Evolutionary conservation across 768 basidiomycete species (phyloP), one percentile per base, ranked within the genome.

Genomic region (Leccinum arenicola): DNA sequence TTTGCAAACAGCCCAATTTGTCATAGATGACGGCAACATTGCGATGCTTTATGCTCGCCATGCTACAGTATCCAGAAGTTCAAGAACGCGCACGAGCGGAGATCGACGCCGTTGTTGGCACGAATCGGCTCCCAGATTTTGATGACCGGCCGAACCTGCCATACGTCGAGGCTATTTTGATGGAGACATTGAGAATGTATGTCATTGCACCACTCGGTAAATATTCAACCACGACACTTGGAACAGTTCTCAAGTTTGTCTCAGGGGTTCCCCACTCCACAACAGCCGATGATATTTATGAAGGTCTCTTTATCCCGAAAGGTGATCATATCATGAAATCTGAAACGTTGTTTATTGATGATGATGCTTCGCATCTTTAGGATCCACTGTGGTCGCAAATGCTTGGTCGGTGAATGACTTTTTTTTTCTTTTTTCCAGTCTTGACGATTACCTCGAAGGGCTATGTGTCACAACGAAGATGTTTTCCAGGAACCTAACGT

Each of bases 111-210:
- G 66, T 74, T 14, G 59, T 76, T 48, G 76, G 77, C 6, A 60
- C 49, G 7, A 54, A 61, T 38, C 56, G 70, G 6, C 61, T 74
- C 12, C 75, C 75, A 6, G 54, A 54, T 8, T 63, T 69, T 21
- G 61, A 59, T n/a, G 70, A 74, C 29, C 52, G 64, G 40, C 52
- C 59, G 3, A 49, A 48, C 15, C 50, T 75, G 8, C 71, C 72
- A 6, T 76, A 73, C 21, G n/a, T 74, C 1, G 67, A 72, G 21
- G 75, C 71, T 10, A 17, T 73, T 11, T 56, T 69, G 25, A 54
- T 66, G 55, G 75, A 78, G 57, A 68, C 60, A n/a, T 36, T 74
- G 25, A 58, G 76, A 52, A 68, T 69, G 64, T 65, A 68, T 38
- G 57, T 73, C 3, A 58, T 68, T n/a, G 58, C 19, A 21, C 73